Evolutionary conservation across 768 basidiomycete genomes (phyloP), one percentile per base, ranked within the genome.

Genomic region (Leccinum obscurum): DNA sequence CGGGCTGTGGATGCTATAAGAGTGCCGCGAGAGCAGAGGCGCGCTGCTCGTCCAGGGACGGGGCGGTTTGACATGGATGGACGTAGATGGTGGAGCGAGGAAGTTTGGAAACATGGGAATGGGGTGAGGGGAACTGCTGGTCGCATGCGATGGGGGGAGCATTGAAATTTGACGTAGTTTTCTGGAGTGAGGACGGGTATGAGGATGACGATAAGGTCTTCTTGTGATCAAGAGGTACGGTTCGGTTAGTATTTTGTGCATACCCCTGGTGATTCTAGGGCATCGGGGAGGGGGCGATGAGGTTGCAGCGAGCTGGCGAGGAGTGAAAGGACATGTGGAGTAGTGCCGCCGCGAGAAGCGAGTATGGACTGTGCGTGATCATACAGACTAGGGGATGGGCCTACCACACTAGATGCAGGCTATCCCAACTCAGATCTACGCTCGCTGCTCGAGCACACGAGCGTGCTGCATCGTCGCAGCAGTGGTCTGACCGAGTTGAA

Each of bases 171-270:
- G n/a, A 74, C 66, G 57, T 87, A 93, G 69, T 92, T 92, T 71
- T 92, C 91, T 10, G 91, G 90, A 0, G 86, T 89, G 22, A 93
- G 83, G 24, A 93, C 71, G n/a, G 92, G 92, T 0, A 91, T 90
- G 1, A 93, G 78, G 51, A 90, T 76, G 3, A 87, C 82, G 44
- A 94, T 86, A 66, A 93, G 93, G 67, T 94, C 92, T 62, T 93
- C 92, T 64, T 93, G 92, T 0, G 90, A 89, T 22, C 22, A 22
- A 24, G 62, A 93, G 92, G 92, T 24, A 93, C 89, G 54, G 10
- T 83, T 82, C 28, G 22, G 89, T 71, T 73, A 88, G 66, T 85
- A 90, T 54, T 82, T 80, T 32, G 88, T 92, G 62, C 80, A 84
- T 0, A 93, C 84, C 10, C 89, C 85, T 58, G 84, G 84, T 6